A percentile compares a stretch with the other conserved stretches of the same genome.
These are phyloP conservation scores for Metarhizium guizhouense DNA, from an alignment of 2,329 filamentous ascomycete species.

Conservation along the genomic window DNA sequence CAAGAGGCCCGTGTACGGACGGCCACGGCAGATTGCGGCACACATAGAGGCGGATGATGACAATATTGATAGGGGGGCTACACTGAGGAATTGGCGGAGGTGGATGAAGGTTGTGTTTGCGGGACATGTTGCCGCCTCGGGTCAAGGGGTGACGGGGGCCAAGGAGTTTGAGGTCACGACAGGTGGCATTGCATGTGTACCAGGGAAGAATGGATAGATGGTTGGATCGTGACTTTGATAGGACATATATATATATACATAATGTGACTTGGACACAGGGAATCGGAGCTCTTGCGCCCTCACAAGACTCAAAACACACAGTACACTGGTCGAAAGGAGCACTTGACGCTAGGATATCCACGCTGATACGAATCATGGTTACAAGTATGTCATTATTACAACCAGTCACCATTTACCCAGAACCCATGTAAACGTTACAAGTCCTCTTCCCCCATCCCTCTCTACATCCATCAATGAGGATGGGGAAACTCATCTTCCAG, in stretches of 20 bases:
- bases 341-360: not conserved
- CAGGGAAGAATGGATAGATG: not conserved
- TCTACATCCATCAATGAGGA: slow-evolving; percentile 26
- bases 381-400: not conserved
- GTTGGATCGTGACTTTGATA: not conserved
- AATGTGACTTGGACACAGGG: not conserved
- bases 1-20: slow-evolving; percentile 52
- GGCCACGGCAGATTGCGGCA: slow-evolving; percentile 25
- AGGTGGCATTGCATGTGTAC: slow-evolving; percentile 44
- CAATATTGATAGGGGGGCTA: slow-evolving; percentile 31
- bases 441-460: not conserved
- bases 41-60: slow-evolving; percentile 28
- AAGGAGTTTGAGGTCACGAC: slow-evolving; percentile 69
- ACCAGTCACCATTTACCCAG: not conserved
- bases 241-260: not conserved
- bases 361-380: not conserved
- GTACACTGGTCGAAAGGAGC: not conserved
- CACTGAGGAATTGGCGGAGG: slow-evolving; percentile 55
- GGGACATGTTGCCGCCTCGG: slow-evolving; percentile 54
- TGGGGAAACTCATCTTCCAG: slow-evolving; percentile 89
- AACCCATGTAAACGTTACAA: not conserved
- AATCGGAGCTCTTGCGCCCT: not conserved
- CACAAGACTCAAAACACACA: not conserved
- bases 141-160: slow-evolving; percentile 38
- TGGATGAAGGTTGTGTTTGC: slow-evolving; percentile 89